Evolutionary conservation across 116 monocot genomes (phyloP).

Genomic region (Dioscorea cayenensis): DNA sequence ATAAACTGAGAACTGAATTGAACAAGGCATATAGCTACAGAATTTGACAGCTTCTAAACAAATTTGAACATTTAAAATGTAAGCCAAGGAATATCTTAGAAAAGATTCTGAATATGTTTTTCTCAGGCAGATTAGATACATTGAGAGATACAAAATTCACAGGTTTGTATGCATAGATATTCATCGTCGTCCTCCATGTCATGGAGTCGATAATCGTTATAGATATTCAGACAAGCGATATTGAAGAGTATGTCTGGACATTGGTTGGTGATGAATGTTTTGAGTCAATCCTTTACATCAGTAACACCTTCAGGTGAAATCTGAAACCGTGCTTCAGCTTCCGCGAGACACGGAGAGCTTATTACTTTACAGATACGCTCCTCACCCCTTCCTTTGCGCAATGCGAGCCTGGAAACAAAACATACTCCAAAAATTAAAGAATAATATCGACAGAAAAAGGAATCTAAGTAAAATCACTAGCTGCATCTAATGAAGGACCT

Average conservation of each 20-base stretch:
- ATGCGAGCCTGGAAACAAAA: constrained; percentile 51
- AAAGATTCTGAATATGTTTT: not conserved
- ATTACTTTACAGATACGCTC: constrained; percentile 99
- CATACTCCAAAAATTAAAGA: not conserved
- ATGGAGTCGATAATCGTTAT: not conserved
- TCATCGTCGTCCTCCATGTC: not conserved
- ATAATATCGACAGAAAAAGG: not conserved
- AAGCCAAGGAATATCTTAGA: not conserved
- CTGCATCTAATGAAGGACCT: constrained; percentile 36
- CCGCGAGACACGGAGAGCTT: constrained; percentile 92
- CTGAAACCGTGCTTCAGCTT: constrained; percentile 97
- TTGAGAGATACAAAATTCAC: not conserved
- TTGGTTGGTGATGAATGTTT: not conserved
- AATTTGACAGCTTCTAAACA: too few relatives aligned
- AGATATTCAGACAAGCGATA: not conserved
- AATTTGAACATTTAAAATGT: too few relatives aligned
- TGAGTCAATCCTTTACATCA: constrained; percentile 77
- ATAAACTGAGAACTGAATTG: too few relatives aligned
- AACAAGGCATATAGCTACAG: too few relatives aligned
- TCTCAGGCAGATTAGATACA: not conserved
- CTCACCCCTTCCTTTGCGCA: constrained; percentile 91
- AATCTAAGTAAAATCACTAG: not conserved
- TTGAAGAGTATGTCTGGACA: not conserved
- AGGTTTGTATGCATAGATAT: not conserved
- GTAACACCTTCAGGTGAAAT: constrained; percentile 87